Conservation (phyloP, 257 asterid genomes). For the Dorcoceras hygrometricum region DNA sequence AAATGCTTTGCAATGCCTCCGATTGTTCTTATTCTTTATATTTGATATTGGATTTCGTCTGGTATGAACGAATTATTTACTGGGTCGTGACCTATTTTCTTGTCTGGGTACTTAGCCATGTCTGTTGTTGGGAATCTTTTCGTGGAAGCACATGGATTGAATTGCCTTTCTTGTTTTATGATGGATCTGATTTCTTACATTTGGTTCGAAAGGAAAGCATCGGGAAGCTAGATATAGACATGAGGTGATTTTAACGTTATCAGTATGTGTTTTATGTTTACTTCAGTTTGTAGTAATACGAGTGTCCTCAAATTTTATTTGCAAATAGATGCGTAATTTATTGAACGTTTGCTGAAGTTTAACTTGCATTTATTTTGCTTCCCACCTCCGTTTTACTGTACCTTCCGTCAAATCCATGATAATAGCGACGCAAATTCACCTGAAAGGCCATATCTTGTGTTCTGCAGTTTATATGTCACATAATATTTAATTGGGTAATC, state of each 20-base stretch:
- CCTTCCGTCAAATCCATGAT: not conserved
- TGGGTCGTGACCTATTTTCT: not conserved
- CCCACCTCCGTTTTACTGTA: not conserved
- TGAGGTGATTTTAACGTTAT: not conserved
- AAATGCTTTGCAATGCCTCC: not conserved
- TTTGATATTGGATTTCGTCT: not conserved
- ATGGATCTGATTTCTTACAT: not conserved
- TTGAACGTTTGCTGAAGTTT: too few species aligned
- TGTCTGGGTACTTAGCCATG: not conserved
- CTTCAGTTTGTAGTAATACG: not conserved
- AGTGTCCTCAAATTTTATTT: not conserved
- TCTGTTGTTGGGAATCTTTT: too few species aligned
- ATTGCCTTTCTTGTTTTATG: too few species aligned
- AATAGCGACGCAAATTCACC: not conserved
- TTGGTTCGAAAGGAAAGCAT: not conserved
- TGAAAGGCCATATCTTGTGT: not conserved
- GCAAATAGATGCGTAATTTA: not conserved
- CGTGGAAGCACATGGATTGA: not conserved
- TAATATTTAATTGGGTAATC: not conserved
- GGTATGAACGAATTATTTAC: too few species aligned
- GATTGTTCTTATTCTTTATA: too few species aligned
- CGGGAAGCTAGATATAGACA: not conserved
- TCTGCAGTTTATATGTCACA: not conserved
- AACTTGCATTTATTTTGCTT: not conserved
- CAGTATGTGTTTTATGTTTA: not conserved